Evolutionary conservation across 2,329 filamentous ascomycete genomes (phyloP), one percentile per base, ranked within the genome.

Genomic region (Elsinoe batatas): DNA sequence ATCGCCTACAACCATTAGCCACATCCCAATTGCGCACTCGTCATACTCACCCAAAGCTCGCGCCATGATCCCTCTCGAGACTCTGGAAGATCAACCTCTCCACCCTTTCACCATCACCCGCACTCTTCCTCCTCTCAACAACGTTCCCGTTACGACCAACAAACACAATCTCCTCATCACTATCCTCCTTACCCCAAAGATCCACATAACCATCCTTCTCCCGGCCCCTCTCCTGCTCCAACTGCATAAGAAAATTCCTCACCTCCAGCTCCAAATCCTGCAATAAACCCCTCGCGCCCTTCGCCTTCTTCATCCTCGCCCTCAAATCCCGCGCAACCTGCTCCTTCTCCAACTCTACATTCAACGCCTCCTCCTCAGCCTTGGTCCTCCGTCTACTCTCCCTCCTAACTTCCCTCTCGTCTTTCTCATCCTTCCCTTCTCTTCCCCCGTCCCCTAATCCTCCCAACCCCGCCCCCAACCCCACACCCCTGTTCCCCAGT

Each of bases 81-180:
- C 83, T 85, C 69, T 96, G 88, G 68, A 95, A 90, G 7, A 97
- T 79, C 73, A 95, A 76, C 61, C 82, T 83, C 66, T 85, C 80
- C 51, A 76, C 74, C 61, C 80, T 79, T 53, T 81, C 74, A 40
- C 79, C 74, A 63, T 71, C 73, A 66, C 78, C 79, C 65, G 76
- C 78, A 43, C 73, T 72, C 42, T 74, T 72, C 58, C 75, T 67
- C 62, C 74, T 63, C 74, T 88, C 69, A 70, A 80, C 68, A 83
- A 84, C 78, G 73, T 83, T 67, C 64, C 80, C 79, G 56, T 83
- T 80, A 8, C 81, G 74, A 1, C 88, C 91, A 4, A 94, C 83
- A 68, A 96, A 96, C 10, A 96, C 90, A 61, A 96, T 89, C 72
- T 95, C 89, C 59, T 95, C 90, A 59, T 94, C 89, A 20, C 53